Evolutionary conservation across 257 asterid genomes (phyloP), one percentile per base, ranked within the genome.

Genomic region (Primulina tabacum): DNA sequence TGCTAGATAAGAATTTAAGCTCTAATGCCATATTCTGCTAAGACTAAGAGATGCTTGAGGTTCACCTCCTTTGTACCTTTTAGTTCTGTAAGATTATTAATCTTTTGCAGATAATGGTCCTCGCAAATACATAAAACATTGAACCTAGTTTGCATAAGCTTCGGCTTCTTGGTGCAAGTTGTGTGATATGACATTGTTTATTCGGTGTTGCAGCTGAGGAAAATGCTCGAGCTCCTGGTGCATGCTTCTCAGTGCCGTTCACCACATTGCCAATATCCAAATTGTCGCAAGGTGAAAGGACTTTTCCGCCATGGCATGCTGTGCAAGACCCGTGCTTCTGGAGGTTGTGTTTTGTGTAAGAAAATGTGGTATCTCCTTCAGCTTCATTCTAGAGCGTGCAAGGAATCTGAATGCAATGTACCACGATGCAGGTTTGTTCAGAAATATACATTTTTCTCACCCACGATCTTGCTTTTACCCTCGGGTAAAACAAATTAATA

Each of bases 311-410:
- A 93, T 68, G 98, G 97, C 32, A 88, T 90, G 78, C 75, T 71
- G 30, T 93, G 98, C 93, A 90, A 86, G 80, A 61, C 71, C 43
- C 98, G 98, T 67, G 98, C 92, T 63, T 82, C 96, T 12, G 98
- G 96, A 32, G 97, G 98, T 17, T 93, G 98, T 85, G 77, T 79
- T 30, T 84, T 89, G 63, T 93, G 98, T 65, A 90, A 93, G 88
- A 93, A 84, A 78, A 93, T 93, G 98, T 93, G 98, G 98, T 83
- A 90, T 81, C 96, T 93, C 68, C 97, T 93, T 75, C 93, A 85
- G 79, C 90, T 93, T 79, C 98, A 93, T 78, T 87, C 97, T 37
- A 90, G 98, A 65, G 96, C 97, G 37, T 93, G 98, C 89, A 93
- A 87, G 80, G 97, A 85, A 82, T 84, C 96, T 24, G 78, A 87